Base-by-base conservation (phyloP, 768 basidiomycete species). In the Pulveroboletus ravenelii region DNA sequence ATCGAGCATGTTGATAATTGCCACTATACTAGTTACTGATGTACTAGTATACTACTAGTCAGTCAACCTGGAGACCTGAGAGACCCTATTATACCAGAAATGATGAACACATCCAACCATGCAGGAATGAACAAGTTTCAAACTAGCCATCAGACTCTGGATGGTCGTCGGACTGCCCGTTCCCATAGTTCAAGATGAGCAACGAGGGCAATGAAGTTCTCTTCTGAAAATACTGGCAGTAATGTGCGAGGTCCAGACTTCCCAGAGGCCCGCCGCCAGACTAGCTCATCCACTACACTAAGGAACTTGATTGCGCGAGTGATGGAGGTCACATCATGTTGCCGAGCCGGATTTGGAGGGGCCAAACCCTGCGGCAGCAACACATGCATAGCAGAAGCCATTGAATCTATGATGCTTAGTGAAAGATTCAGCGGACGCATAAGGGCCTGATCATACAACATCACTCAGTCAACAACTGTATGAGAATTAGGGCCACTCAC, bases 151-250 rank as follows among this genome's bases (percentile, higher is more conserved):
- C n/a, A n/a, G n/a, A n/a, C n/a, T n/a, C n/a, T n/a, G n/a, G n/a
- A n/a, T n/a, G n/a, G n/a, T n/a, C n/a, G n/a, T n/a, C 65, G 55
- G 13, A 69, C 53, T 14, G 51, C 46, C 14, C 53, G 56, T 36
- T 67, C 67, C 66, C 65, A 69, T 10, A 69, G 46, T 20, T 53
- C 54, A 32, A 67, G 58, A 17, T 67, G 63, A 18, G 62, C 40
- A 12, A 52, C 13, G 17, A 69, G 55, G 3, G 63, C 51, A 27
- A 52, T 40, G 2, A 36, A 23, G 14, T 69, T 69, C 14, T 58
- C 67, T 34, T 56, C 64, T 1, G 65, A 67, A 48, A 50, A 67
- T 1, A 58, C 34, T 0, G 57, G 57, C 1, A 52, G 44, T 5
- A 58, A 40, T 25, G 50, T 46, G 30, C 51, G 49, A n/a, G n/a